Conservation (phyloP, 2,329 filamentous ascomycete genomes). For the Plenodomus lindquistii region DNA sequence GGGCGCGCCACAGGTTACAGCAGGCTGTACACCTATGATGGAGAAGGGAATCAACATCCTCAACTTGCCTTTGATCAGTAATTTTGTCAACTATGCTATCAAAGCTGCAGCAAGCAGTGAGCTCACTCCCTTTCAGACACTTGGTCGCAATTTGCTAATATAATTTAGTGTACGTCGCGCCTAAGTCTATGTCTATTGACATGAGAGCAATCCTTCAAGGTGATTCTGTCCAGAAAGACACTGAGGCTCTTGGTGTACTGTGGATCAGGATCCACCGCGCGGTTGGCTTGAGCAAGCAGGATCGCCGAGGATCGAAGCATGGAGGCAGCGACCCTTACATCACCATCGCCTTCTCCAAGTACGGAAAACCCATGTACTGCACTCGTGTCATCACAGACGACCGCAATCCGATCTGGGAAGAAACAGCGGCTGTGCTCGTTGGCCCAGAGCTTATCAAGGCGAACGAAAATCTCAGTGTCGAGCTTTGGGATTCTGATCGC, state of each 20-base stretch:
- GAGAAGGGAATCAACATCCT: constrained; percentile 87
- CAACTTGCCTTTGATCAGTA: constrained; percentile 89
- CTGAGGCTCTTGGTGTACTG: constrained; percentile 81
- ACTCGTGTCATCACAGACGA: constrained; percentile 95
- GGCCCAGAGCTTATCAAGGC: constrained; percentile 90
- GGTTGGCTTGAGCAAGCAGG: constrained; percentile 86
- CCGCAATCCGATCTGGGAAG: constrained; percentile 89
- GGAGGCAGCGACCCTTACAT: constrained; percentile 96
- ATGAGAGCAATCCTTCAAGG: constrained; percentile 88
- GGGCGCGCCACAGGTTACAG: constrained; percentile 86
- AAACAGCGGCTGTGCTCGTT: constrained; percentile 82
- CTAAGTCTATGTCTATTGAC: constrained; percentile 91
- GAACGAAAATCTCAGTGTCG: constrained; percentile 88
- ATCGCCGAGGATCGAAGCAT: constrained; percentile 76
- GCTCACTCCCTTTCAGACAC: background rate
- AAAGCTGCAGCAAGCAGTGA: constrained; percentile 71
- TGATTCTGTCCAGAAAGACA: constrained; percentile 90
- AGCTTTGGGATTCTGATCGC: constrained; percentile 94
- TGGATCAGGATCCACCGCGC: constrained; percentile 93
- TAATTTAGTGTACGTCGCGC: constrained; percentile 76
- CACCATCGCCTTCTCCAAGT: constrained; percentile 92
- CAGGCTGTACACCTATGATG: constrained; percentile 91
- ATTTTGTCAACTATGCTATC: constrained; percentile 96
- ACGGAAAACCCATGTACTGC: constrained; percentile 96
- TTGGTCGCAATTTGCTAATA: constrained; percentile 33